Base-by-base conservation (phyloP, 2,329 filamentous ascomycete species). In the Sporothrix euskadiensis region DNA sequence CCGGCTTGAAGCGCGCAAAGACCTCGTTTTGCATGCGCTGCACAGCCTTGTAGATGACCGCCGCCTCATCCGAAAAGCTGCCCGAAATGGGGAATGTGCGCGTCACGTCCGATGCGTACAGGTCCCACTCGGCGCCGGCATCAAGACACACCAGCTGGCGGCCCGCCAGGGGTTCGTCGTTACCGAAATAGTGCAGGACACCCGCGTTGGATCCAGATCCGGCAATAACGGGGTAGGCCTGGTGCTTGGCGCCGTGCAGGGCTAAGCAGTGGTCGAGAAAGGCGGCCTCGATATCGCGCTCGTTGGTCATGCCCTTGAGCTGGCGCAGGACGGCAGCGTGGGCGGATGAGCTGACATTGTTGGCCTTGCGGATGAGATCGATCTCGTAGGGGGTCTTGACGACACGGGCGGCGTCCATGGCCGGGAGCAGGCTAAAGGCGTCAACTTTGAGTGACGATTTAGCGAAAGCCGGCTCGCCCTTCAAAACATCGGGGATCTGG, bases 41-140 rank as follows among this genome's bases (percentile, higher is more conserved):
- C 3, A 97, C 94, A 35, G 96, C 85, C 63, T 88, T 85, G 80
- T 98, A 94, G 71, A 98, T 90, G 10, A 88, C 87, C 66, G 87
- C 86, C 0, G 91, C 90, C 80, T 95, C 91, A 16, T 85, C 81
- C 0, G 89, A 88, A 77, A 94, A 97, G 0, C 75, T 73, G 6
- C 92, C 92, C 16, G 86, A 88, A 30, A 98, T 83, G 4, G 95
- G 95, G 76, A 98, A 89, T 0, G 94, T 96, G 52, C 95, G 89
- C 0, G 96, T 98, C 39, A 98, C 90, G 81, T 98, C 95, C 73
- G 92, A 92, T 41, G 94, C 94, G 80, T 99, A 98, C 77, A 92
- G 91, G 68, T 90, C 83, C 82, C 90, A 97, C 81, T 98, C 95
- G 76, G 90, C 92, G 2, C 94, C 94, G 1, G 95, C 94, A 80